Conservation (phyloP, 2,329 filamentous ascomycete genomes). For the Fusarium coffeatum region DNA sequence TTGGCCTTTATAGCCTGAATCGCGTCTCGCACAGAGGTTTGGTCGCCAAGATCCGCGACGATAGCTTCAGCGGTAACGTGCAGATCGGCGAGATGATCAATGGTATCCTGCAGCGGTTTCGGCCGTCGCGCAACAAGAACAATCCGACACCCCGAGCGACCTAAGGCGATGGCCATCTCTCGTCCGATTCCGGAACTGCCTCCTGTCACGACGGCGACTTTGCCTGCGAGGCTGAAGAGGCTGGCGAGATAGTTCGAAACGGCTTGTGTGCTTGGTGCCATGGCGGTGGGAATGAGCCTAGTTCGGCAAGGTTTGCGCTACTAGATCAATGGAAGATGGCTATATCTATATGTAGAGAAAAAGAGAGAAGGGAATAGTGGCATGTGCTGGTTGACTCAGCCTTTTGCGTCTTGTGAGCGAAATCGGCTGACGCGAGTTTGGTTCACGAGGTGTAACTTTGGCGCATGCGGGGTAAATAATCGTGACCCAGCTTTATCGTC, state of each 20-base stretch:
- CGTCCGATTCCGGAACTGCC: slow-evolving; percentile 53
- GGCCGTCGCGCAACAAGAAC: slow-evolving; percentile 48
- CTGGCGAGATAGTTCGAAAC: slow-evolving; percentile 43
- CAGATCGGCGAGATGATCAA: slow-evolving; percentile 40
- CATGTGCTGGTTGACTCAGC: slow-evolving; percentile 4
- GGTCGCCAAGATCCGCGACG: slow-evolving; percentile 34
- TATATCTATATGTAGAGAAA: background rate
- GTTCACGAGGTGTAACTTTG: slow-evolving; percentile 25
- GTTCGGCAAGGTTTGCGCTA: background rate
- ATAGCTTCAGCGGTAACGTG: slow-evolving; percentile 44
- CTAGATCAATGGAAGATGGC: background rate
- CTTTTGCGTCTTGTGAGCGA: slow-evolving; percentile 22
- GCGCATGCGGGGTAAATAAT: slow-evolving; percentile 27
- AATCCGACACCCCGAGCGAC: slow-evolving; percentile 48
- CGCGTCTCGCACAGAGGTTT: slow-evolving; percentile 21
- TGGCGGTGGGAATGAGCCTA: slow-evolving; percentile 10
- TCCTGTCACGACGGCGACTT: slow-evolving; percentile 49
- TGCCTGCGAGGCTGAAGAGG: slow-evolving; percentile 48
- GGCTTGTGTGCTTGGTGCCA: slow-evolving; percentile 21
- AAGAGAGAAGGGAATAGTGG: background rate
- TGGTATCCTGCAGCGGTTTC: slow-evolving; percentile 40
- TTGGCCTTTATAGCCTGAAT: slow-evolving; percentile 37
- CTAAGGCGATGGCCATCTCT: slow-evolving; percentile 48
- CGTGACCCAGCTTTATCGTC: slow-evolving; percentile 13
- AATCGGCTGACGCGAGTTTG: slow-evolving; percentile 25